A percentile compares a stretch with the other conserved stretches of the same genome.
These are phyloP conservation scores for Phaeophleospora eucalypticola DNA, from an alignment of 2,329 filamentous ascomycete genomes.

Conservation along the genomic window DNA sequence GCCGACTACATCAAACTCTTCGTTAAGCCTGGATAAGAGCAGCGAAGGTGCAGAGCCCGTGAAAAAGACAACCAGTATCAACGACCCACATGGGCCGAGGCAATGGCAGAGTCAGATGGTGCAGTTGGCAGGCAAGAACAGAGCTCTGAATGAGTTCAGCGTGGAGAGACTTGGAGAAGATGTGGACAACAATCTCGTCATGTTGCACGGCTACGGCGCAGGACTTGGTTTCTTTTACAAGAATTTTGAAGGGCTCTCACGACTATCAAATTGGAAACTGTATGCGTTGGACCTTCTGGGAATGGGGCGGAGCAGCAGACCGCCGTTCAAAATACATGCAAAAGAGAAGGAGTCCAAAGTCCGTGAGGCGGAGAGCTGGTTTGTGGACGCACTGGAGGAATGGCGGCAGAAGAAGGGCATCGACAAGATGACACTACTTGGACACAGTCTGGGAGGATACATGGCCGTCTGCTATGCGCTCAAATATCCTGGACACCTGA, in stretches of 20 bases:
- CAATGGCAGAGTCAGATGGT: slow-evolving; percentile 86
- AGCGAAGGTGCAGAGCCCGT: slow-evolving; percentile 35
- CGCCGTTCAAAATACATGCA: slow-evolving; percentile 74
- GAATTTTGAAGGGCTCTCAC: slow-evolving; percentile 86
- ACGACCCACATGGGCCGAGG: slow-evolving; percentile 78
- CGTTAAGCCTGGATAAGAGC: slow-evolving; percentile 35
- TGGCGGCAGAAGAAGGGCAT: slow-evolving; percentile 87
- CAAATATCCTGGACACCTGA: slow-evolving; percentile 90
- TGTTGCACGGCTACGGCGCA: slow-evolving; percentile 94
- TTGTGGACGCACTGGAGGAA: slow-evolving; percentile 92
- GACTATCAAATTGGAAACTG: slow-evolving; percentile 75
- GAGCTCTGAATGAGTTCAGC: slow-evolving; percentile 87
- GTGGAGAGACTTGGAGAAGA: slow-evolving; percentile 78
- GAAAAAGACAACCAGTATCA: slow-evolving; percentile 40
- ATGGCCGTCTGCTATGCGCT: slow-evolving; percentile 91
- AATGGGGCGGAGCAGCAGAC: slow-evolving; percentile 85
- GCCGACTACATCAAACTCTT: slow-evolving; percentile 39
- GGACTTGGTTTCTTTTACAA: slow-evolving; percentile 98
- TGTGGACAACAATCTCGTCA: slow-evolving; percentile 81
- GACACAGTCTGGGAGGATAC: slow-evolving; percentile 91
- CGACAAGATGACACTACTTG: slow-evolving; percentile 87
- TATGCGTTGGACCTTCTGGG: slow-evolving; percentile 94
- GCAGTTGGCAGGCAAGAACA: slow-evolving; percentile 75
- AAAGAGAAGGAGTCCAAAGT: slow-evolving; percentile 79
- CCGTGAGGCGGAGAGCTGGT: slow-evolving; percentile 88